Evolutionary conservation across 441 rosid genomes (phyloP).

Genomic region (Corymbia calophylla): DNA sequence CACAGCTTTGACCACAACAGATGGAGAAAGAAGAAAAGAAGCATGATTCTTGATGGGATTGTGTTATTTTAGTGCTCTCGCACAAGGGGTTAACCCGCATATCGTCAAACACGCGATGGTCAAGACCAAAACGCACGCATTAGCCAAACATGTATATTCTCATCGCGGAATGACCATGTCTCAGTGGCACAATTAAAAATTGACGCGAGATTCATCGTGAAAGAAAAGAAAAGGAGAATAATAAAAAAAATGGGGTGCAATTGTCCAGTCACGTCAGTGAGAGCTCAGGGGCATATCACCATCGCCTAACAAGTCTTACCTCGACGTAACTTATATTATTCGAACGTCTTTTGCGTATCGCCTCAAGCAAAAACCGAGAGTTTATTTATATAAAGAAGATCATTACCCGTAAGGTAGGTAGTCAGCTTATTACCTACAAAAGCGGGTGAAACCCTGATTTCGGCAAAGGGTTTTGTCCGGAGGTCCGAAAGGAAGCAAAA

Average conservation of each 20-base stretch:
- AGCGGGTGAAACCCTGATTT: background rate
- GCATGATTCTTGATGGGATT: background rate
- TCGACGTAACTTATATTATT: background rate
- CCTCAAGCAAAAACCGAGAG: background rate
- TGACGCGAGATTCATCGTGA: background rate
- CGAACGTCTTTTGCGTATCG: conserved; percentile 17
- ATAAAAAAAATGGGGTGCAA: background rate
- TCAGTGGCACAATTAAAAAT: background rate
- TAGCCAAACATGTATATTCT: background rate
- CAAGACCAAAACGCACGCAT: background rate
- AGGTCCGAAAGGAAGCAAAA: conserved; percentile 21
- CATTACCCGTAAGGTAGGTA: conserved; percentile 16
- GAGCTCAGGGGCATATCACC: background rate
- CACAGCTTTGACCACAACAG: conserved; percentile 23
- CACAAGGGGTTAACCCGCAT: background rate
- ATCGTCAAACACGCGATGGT: background rate
- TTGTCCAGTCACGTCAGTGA: background rate
- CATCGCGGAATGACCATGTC: background rate
- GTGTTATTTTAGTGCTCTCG: background rate
- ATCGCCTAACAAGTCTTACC: background rate
- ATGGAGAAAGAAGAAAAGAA: background rate
- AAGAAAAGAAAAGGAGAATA: background rate
- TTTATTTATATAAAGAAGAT: background rate
- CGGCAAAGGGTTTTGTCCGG: background rate
- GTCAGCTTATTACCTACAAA: conserved; percentile 15